phyloP scores from a whole-genome alignment of 345 rosid species.

The Ceriops tagal region DNA sequence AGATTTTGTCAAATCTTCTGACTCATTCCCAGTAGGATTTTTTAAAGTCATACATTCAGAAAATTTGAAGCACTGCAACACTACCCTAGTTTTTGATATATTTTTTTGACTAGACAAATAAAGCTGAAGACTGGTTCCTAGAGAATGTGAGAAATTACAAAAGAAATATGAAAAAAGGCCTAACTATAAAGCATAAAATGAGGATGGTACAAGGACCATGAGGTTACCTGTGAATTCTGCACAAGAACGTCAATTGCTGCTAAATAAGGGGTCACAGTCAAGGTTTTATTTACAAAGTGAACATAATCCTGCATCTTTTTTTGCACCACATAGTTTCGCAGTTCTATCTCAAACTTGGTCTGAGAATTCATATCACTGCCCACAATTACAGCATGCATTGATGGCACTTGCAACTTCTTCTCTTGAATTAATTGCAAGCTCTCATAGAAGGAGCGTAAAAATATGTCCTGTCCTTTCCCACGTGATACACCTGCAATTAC shows the following conservation, averaged over 20 bases:
- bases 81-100: too few relatives aligned
- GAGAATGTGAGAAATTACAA: too few relatives aligned
- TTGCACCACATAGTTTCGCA: constrained; percentile 24
- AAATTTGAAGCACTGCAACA: too few relatives aligned
- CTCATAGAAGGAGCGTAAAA: constrained; percentile 29
- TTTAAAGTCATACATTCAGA: too few relatives aligned
- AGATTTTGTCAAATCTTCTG: too few relatives aligned
- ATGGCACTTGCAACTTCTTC: constrained; percentile 26
- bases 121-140: too few relatives aligned
- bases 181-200: neutral
- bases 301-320: constrained; percentile 28
- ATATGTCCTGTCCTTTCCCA: constrained; percentile 32
- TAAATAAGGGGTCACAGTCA: constrained; percentile 31
- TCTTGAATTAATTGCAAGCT: constrained; percentile 25
- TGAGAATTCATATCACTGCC: constrained; percentile 34
- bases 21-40: too few relatives aligned
- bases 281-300: constrained; percentile 33
- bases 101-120: too few relatives aligned
- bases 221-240: constrained; percentile 32
- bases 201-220: neutral
- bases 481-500: constrained; percentile 30
- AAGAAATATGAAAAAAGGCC: too few relatives aligned
- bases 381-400: constrained; percentile 30
- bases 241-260: constrained; percentile 36
- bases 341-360: constrained; percentile 32